Percentiles rank a stretch among this genome's conserved stretches.
Evolutionary conservation across 2,329 filamentous ascomycete genomes (phyloP).

Genomic region (Phyllosticta capitalensis): DNA sequence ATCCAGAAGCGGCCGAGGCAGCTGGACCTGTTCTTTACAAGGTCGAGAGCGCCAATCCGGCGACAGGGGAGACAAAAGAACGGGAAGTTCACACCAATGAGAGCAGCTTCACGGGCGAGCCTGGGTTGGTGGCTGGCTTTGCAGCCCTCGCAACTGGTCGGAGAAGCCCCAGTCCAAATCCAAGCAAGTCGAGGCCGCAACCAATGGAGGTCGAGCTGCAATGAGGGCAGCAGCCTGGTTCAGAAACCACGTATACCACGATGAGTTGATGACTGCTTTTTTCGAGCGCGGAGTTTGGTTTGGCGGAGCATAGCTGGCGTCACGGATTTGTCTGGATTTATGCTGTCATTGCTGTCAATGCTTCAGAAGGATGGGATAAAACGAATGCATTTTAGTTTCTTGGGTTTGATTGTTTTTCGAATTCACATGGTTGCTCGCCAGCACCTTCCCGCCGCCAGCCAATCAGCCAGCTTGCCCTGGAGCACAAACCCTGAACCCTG

Average conservation of each 20-base stretch:
- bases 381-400: not conserved
- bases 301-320: conserved; percentile 4
- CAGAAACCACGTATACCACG: not conserved
- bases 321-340: not conserved
- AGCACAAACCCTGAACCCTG: not conserved
- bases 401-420: not conserved
- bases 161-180: conserved; percentile 17
- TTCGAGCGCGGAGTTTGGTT: conserved; percentile 9
- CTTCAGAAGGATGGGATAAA: not conserved
- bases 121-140: conserved; percentile 20
- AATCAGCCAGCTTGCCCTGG: not conserved
- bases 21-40: conserved; percentile 24
- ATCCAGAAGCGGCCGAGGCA: conserved; percentile 16
- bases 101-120: conserved; percentile 7
- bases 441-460: not conserved
- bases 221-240: conserved; percentile 10
- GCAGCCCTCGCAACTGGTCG: conserved; percentile 21
- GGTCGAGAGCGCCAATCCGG: conserved; percentile 23
- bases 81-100: conserved; percentile 18
- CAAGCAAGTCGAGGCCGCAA: conserved; percentile 15
- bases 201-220: conserved; percentile 29
- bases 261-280: conserved; percentile 5
- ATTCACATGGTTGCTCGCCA: not conserved
- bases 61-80: conserved; percentile 21
- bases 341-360: no score